Percentiles rank a stretch among this genome's conserved stretches.
These are phyloP conservation scores for Monosporascus sp. DNA, from an alignment of 2,329 filamentous ascomycete genomes.

Conservation along the genomic window DNA sequence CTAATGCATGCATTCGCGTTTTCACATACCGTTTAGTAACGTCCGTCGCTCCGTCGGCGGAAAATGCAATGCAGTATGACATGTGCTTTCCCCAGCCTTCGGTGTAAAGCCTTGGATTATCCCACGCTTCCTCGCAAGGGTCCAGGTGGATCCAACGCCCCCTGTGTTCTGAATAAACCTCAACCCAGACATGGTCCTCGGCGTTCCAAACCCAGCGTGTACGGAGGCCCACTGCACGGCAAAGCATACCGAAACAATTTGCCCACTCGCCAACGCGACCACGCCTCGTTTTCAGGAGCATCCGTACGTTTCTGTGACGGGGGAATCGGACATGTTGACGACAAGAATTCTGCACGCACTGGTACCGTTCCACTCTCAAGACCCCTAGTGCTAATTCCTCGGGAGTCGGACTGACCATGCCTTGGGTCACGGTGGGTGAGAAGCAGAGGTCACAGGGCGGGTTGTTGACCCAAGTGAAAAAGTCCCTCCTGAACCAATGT, in stretches of 20 bases:
- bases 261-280: constrained; percentile 94
- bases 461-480: constrained; percentile 97
- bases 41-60: constrained; percentile 72
- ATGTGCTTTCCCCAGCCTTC: constrained; percentile 97
- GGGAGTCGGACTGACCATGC: constrained; percentile 76
- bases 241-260: constrained; percentile 98
- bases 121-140: constrained; percentile 90
- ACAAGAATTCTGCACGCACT: constrained; percentile 73
- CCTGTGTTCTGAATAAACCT: constrained; percentile 91
- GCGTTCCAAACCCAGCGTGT: constrained; percentile 98
- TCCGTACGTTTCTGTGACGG: constrained; percentile 92
- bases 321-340: constrained; percentile 83
- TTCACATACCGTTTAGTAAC: constrained; percentile 65
- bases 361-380: constrained; percentile 81
- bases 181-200: constrained; percentile 96
- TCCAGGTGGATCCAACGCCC: constrained; percentile 97
- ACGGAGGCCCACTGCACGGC: constrained; percentile 81
- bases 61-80: constrained; percentile 95
- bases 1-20: constrained; percentile 65
- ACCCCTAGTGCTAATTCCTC: constrained; percentile 89
- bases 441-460: constrained; percentile 77
- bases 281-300: constrained; percentile 76
- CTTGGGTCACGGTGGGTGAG: constrained; percentile 75
- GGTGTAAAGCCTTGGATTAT: constrained; percentile 85
- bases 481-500: constrained; percentile 93